Percentiles rank a stretch among this genome's conserved stretches.
Evolutionary conservation across 768 basidiomycete species (phyloP).

Genomic region (Auricularia auricula-judae): DNA sequence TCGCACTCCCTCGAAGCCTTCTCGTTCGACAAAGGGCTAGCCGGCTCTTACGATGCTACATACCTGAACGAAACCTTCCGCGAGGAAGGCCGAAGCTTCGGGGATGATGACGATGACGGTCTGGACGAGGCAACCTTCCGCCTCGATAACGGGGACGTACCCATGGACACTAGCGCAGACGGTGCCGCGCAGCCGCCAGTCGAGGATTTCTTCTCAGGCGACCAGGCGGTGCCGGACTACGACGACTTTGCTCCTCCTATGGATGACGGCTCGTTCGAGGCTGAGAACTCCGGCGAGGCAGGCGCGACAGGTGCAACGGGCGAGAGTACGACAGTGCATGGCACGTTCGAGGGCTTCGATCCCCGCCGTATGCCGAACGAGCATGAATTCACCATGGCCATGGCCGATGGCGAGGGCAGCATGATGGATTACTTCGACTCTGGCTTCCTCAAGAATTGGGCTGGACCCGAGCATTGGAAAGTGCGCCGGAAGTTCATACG

Average conservation of each 20-base stretch:
- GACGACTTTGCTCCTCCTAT: conserved; percentile 16
- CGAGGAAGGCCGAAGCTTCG: conserved; percentile 10
- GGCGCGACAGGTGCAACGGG: conserved; percentile 33
- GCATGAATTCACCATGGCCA: conserved; percentile 75
- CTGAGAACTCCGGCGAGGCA: conserved; percentile 31
- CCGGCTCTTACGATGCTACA: conserved; percentile 49
- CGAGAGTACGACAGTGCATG: conserved; percentile 24
- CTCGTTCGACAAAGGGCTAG: conserved; percentile 63
- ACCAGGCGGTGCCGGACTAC: conserved; percentile 42
- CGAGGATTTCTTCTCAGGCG: conserved; percentile 62
- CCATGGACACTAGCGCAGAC: conserved; percentile 6
- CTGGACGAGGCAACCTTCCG: conserved; percentile 15
- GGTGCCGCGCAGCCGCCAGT: conserved; percentile 17
- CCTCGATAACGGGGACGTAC: conserved; percentile 31
- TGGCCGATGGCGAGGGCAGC: conserved; percentile 50
- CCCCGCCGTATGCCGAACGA: conserved; percentile 67
- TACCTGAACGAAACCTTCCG: conserved; percentile 42
- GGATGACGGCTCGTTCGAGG: conserved; percentile 19
- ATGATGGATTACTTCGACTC: conserved; percentile 88
- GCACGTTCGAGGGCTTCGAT: conserved; percentile 68
- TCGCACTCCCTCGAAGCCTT: conserved; percentile 74
- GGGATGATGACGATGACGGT: conserved; percentile 32
- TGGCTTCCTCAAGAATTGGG: conserved; percentile 87
- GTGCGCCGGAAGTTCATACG: conserved; percentile 23
- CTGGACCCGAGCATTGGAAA: conserved; percentile 98